Evolutionary conservation across 2,329 filamentous ascomycete genomes (phyloP).

Genomic region (Pseudovirgaria hyperparasitica): DNA sequence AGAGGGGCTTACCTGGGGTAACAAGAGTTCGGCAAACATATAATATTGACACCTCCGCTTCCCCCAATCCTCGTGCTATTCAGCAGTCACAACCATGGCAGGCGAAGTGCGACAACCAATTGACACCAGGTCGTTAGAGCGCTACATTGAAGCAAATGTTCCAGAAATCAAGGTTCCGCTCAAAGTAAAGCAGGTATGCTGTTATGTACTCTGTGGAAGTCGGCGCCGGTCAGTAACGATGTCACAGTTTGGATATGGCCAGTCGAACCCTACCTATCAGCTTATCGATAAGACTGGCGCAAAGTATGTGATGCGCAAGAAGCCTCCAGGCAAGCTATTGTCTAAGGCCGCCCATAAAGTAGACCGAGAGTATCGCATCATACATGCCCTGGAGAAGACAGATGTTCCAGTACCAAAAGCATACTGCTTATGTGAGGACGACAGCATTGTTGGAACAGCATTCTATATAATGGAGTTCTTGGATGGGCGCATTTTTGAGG

Average conservation of each 20-base stretch:
- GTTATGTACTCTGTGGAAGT: not conserved
- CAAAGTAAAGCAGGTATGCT: slow-evolving; percentile 70
- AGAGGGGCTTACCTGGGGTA: no score
- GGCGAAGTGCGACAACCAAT: slow-evolving; percentile 84
- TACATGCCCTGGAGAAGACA: slow-evolving; percentile 66
- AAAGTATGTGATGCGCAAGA: slow-evolving; percentile 89
- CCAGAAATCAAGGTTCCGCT: slow-evolving; percentile 73
- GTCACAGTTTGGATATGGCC: slow-evolving; percentile 84
- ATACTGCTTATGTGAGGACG: slow-evolving; percentile 77
- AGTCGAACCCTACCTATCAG: slow-evolving; percentile 95
- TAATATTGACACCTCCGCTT: no score
- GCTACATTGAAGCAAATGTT: slow-evolving; percentile 66
- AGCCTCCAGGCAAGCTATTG: slow-evolving; percentile 86
- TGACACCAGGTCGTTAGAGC: slow-evolving; percentile 65
- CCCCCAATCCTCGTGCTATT: no score
- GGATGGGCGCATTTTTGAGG: slow-evolving; percentile 85
- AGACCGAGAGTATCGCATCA: slow-evolving; percentile 86
- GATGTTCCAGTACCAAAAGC: slow-evolving; percentile 78
- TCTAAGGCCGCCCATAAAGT: slow-evolving; percentile 93
- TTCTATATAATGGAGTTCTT: slow-evolving; percentile 98
- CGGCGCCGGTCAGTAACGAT: not conserved
- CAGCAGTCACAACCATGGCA: slow-evolving; percentile 52
- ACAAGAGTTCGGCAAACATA: no score
- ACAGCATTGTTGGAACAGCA: slow-evolving; percentile 65
- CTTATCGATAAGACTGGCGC: slow-evolving; percentile 58